Conservation (phyloP, 108 stramenopile species). For the Bacterosira constricta region DNA sequence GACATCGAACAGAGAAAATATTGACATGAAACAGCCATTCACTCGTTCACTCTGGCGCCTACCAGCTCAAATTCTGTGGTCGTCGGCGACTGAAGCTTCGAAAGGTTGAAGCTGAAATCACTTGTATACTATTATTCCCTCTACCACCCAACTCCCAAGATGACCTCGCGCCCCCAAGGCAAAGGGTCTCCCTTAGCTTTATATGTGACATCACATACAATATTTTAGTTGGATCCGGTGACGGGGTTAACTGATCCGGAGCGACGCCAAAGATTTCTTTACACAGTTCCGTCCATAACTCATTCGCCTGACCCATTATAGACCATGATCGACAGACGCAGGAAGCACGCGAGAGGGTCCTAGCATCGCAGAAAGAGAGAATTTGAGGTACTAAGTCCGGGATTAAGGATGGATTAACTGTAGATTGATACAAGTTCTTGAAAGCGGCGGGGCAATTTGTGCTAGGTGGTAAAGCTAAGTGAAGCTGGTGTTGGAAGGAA, state of each 20-base stretch:
- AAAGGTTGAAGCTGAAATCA: neutral
- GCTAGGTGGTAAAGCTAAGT: constrained; percentile 8
- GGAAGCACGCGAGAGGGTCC: constrained; percentile 44
- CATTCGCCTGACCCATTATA: constrained; percentile 33
- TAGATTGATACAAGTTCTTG: neutral
- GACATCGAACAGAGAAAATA: too few species aligned
- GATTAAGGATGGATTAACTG: neutral
- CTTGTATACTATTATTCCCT: neutral
- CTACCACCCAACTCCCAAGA: neutral
- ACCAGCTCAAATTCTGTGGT: too few species aligned
- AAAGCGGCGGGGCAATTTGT: neutral
- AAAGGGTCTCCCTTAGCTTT: constrained; percentile 46
- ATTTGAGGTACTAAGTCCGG: constrained; percentile 49
- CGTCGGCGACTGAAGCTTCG: too few species aligned
- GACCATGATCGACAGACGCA: constrained; percentile 42
- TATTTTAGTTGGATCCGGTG: constrained; percentile 52
- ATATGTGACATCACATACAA: constrained; percentile 50
- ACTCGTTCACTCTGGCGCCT: too few species aligned
- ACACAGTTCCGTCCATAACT: constrained; percentile 55
- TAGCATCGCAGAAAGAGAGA: constrained; percentile 53
- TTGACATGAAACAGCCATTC: too few species aligned
- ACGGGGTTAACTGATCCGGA: constrained; percentile 36
- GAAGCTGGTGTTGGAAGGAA: neutral
- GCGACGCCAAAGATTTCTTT: constrained; percentile 45
- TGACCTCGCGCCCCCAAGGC: neutral